A percentile compares a stretch with the other conserved stretches of the same genome.
These are phyloP conservation scores for Moniliella sp. DNA, from an alignment of 1,284 basidiomycete species.

Conservation along the genomic window DNA sequence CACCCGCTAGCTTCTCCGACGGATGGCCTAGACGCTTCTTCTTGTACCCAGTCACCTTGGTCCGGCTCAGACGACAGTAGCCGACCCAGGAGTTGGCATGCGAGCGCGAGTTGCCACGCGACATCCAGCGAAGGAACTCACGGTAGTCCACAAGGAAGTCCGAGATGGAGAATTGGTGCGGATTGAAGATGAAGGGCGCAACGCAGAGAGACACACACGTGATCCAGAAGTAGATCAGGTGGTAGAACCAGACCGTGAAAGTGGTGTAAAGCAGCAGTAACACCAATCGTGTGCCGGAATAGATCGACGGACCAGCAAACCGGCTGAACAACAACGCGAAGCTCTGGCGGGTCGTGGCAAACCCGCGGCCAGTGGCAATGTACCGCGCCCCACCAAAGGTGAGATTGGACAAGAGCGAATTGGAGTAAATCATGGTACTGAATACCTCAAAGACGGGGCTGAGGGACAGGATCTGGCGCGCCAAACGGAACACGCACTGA, in stretches of 20 bases:
- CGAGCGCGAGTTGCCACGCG: conserved; percentile 30
- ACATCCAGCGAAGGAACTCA: conserved; percentile 34
- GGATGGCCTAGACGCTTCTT: conserved; percentile 31
- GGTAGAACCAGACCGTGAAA: conserved; percentile 32
- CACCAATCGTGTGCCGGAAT: conserved; percentile 28
- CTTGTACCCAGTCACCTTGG: conserved; percentile 33
- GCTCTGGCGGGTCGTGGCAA: conserved; percentile 28
- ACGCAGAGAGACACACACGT: conserved; percentile 29
- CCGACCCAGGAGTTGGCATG: conserved; percentile 32
- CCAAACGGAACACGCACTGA: conserved; percentile 25
- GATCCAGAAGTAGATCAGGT: conserved; percentile 34
- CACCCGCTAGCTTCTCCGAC: conserved; percentile 29
- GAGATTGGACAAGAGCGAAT: conserved; percentile 32
- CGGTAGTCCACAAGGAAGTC: conserved; percentile 35
- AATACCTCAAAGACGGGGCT: conserved; percentile 33
- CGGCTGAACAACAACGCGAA: conserved; percentile 31
- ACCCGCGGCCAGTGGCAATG: conserved; percentile 32
- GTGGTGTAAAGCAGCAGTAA: conserved; percentile 30
- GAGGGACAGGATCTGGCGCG: conserved; percentile 31
- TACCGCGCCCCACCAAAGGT: conserved; percentile 32
- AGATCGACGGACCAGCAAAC: conserved; percentile 32
- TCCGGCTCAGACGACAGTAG: conserved; percentile 33
- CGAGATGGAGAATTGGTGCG: conserved; percentile 30
- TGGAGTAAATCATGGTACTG: conserved; percentile 31
- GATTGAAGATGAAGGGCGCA: conserved; percentile 34